Conservation (phyloP, 108 stramenopile species). For the Phaeodactylum tricornutum region DNA sequence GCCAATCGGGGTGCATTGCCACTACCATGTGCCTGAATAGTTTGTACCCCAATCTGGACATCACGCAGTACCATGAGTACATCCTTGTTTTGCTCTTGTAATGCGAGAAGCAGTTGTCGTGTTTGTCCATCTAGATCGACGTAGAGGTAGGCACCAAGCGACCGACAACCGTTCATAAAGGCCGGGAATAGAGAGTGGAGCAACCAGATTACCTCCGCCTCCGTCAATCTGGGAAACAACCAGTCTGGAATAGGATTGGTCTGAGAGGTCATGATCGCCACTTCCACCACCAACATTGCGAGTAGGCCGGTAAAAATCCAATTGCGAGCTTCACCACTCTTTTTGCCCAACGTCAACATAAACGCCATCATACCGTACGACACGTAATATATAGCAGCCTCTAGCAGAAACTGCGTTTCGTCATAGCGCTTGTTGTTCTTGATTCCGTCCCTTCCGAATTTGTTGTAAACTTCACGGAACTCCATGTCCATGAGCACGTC, state of each 20-base stretch:
- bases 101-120: constrained; percentile 74
- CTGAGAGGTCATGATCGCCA: constrained; percentile 79
- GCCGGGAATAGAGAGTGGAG: constrained; percentile 94
- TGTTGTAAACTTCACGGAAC: constrained; percentile 93
- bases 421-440: constrained; percentile 76
- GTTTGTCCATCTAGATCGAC: constrained; percentile 91
- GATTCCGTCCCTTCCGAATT: constrained; percentile 90
- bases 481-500: constrained; percentile 95
- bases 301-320: constrained; percentile 92
- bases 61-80: constrained; percentile 88
- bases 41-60: constrained; percentile 85
- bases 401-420: constrained; percentile 78
- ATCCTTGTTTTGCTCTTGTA: constrained; percentile 92
- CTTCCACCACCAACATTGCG: constrained; percentile 88
- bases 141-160: constrained; percentile 82
- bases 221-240: constrained; percentile 83
- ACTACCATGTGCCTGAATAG: constrained; percentile 50
- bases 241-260: constrained; percentile 82
- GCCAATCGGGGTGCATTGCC: constrained; percentile 32
- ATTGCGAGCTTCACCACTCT: constrained; percentile 69
- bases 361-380: constrained; percentile 94
- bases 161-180: constrained; percentile 97
- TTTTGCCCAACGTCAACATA: constrained; percentile 89
- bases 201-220: constrained; percentile 83
- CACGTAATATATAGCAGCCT: constrained; percentile 87